Base-by-base conservation (phyloP, 139 green algal species). In the Spirogloea muscicola region DNA sequence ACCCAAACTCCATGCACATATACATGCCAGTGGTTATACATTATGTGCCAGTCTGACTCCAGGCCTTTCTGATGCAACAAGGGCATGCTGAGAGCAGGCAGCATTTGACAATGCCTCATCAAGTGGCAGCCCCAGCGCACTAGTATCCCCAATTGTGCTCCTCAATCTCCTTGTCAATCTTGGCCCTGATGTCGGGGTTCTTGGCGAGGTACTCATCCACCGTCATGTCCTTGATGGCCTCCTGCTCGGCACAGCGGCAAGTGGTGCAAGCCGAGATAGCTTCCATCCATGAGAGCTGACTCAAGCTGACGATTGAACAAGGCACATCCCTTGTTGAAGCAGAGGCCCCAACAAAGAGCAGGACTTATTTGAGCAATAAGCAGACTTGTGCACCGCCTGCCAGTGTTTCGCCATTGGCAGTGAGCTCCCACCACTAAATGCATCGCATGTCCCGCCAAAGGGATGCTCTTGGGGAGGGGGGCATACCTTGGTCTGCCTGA, bases 111-210 rank as follows among this genome's bases (percentile, higher is more conserved):
- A n/a, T n/a, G n/a, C n/a, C n/a, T n/a, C n/a, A n/a, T n/a, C n/a
- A n/a, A n/a, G n/a, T n/a, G n/a, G n/a, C n/a, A n/a, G n/a, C n/a
- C n/a, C n/a, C n/a, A n/a, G n/a, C n/a, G n/a, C n/a, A n/a, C 40
- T 65, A 68, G 25, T 74, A 74, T 27, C 65, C 65, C 65, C 65
- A 74, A 25, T 74, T 74, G 34, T 74, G 65, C 43, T 59, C 64
- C 40, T 65, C 37, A 55, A 77, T 77, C 60, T 77, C 68, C 16
- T 77, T 36, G 2, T 77, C 68, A 77, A 77, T 62, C 68, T 77
- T 77, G 13, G 40, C 60, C 68, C 76, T 77, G 6, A 77, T n/a
- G 36, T 77, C n/a, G 0, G 68, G 68, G 18, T 77, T 77, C 36
- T 75, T 77, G 3, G 16, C 57, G 16, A 77, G 59, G 34, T 77